A percentile compares a stretch with the other conserved stretches of the same genome.
Conservation (phyloP, 257 asterid species). For the Solanum corneliomulleri region DNA sequence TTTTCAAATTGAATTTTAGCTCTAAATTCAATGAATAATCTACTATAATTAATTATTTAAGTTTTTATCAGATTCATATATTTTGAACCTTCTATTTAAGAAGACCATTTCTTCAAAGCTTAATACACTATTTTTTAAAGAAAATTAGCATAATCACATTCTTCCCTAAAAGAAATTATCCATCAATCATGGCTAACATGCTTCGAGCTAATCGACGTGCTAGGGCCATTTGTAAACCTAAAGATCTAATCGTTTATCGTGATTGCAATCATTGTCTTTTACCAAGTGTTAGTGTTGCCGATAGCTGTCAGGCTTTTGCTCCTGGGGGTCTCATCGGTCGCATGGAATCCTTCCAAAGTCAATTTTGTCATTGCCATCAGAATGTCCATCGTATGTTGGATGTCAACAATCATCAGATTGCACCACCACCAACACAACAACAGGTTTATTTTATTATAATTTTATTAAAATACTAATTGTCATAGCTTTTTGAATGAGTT, state of each 20-base stretch:
- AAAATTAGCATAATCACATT: background rate
- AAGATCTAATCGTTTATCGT: background rate
- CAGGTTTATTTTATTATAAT: background rate
- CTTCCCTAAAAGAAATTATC: background rate
- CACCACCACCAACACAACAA: background rate
- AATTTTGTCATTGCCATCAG: background rate
- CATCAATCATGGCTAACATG: background rate
- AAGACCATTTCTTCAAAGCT: background rate
- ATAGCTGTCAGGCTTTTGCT: background rate
- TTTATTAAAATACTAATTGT: background rate
- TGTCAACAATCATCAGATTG: background rate
- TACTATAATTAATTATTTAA: no score
- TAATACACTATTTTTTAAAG: no score
- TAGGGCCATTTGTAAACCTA: background rate
- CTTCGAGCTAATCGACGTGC: background rate
- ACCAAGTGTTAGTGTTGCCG: background rate
- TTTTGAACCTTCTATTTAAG: background rate
- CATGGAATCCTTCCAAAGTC: background rate
- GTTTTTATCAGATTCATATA: no score
- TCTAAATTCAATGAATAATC: no score
- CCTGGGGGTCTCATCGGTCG: background rate
- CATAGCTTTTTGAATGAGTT: background rate
- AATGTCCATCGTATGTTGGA: background rate
- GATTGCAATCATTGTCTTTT: background rate
- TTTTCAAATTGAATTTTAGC: no score